A percentile compares a stretch with the other conserved stretches of the same genome.
These are phyloP conservation scores for Pseudonectria foliicola DNA, from an alignment of 2,329 filamentous ascomycete species.

Conservation along the genomic window DNA sequence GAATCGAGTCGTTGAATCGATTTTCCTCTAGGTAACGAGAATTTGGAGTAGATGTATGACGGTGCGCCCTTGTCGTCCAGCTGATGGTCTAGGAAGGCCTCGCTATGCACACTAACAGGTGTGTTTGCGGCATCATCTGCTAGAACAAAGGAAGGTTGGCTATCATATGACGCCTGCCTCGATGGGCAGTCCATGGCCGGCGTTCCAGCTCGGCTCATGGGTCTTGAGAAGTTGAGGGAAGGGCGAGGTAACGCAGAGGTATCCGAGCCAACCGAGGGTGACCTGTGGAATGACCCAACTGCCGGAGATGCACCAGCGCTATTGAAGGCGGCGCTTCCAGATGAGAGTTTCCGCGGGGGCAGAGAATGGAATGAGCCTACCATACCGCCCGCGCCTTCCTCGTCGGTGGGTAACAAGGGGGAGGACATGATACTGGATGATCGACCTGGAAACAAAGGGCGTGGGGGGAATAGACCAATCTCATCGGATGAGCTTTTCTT, in stretches of 20 bases:
- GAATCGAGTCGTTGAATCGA: slow-evolving; percentile 62
- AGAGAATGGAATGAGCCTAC: slow-evolving; percentile 53
- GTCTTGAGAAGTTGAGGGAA: slow-evolving; percentile 89
- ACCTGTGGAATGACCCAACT: slow-evolving; percentile 58
- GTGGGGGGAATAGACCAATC: slow-evolving; percentile 44
- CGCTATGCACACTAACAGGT: slow-evolving; percentile 65
- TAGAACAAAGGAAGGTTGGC: slow-evolving; percentile 56
- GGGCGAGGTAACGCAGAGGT: slow-evolving; percentile 65
- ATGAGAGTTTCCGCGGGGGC: slow-evolving; percentile 69
- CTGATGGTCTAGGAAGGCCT: slow-evolving; percentile 52
- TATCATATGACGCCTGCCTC: slow-evolving; percentile 59
- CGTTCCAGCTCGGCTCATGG: slow-evolving; percentile 67
- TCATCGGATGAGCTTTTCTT: slow-evolving; percentile 43
- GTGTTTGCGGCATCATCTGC: slow-evolving; percentile 61
- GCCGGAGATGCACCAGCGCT: slow-evolving; percentile 48
- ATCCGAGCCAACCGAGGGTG: slow-evolving; percentile 80
- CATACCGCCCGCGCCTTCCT: slow-evolving; percentile 54
- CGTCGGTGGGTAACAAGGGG: slow-evolving; percentile 60
- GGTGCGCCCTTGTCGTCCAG: slow-evolving; percentile 48
- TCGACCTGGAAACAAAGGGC: slow-evolving; percentile 42
- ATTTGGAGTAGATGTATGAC: slow-evolving; percentile 84
- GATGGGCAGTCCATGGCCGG: slow-evolving; percentile 51
- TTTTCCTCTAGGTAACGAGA: slow-evolving; percentile 75
- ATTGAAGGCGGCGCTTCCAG: slow-evolving; percentile 50
- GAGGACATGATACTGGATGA: slow-evolving; percentile 56